Evolutionary conservation across 2,329 filamentous ascomycete species (phyloP).

Genomic region (Iodosphaeria phyllophila): DNA sequence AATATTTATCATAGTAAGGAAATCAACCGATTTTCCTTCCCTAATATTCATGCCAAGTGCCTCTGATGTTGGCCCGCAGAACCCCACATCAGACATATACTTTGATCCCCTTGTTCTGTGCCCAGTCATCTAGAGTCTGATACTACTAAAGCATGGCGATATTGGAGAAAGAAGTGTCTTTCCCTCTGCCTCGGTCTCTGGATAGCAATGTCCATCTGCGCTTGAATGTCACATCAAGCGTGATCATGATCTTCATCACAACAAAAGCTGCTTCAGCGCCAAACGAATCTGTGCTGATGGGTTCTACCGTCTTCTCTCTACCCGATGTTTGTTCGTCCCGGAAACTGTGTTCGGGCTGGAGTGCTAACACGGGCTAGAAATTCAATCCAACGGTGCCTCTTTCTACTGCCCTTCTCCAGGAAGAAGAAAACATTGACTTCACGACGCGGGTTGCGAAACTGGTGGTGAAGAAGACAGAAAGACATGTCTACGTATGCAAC

Average conservation of each 20-base stretch:
- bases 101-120: too few relatives aligned
- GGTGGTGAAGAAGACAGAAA: constrained; percentile 50
- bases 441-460: constrained; percentile 71
- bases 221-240: constrained; percentile 36
- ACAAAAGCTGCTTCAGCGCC: constrained; percentile 34
- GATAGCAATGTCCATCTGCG: constrained; percentile 44
- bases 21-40: too few relatives aligned
- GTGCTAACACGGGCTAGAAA: too few relatives aligned
- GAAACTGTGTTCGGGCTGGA: too few relatives aligned
- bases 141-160: too few relatives aligned
- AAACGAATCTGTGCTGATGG: constrained; percentile 39
- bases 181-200: constrained; percentile 39
- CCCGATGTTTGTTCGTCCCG: constrained; percentile 53
- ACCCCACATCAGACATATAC: too few relatives aligned
- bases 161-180: constrained; percentile 36
- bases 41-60: too few relatives aligned
- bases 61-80: too few relatives aligned
- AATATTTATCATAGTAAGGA: too few relatives aligned
- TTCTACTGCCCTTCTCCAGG: constrained; percentile 61
- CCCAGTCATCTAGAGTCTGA: too few relatives aligned
- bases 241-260: constrained; percentile 40
- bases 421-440: constrained; percentile 73
- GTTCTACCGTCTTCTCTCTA: constrained; percentile 86
- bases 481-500: constrained; percentile 79
- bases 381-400: constrained; percentile 42